Evolutionary conservation across 2,329 filamentous ascomycete genomes (phyloP).

Genomic region (Bipolaris zeicola): DNA sequence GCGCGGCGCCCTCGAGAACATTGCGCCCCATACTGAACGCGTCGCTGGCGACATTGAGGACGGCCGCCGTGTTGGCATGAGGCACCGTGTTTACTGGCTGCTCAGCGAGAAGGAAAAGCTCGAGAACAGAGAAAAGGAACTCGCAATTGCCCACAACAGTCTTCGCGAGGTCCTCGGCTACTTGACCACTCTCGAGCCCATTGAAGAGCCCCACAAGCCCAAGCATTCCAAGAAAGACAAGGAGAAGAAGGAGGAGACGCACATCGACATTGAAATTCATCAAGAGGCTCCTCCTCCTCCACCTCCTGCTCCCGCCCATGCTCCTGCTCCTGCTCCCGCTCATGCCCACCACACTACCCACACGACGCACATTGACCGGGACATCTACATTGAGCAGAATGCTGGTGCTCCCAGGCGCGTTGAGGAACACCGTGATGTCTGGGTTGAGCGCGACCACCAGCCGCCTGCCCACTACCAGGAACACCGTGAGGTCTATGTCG

Average conservation of each 20-base stretch:
- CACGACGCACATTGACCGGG: constrained; percentile 37
- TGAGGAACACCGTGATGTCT: constrained; percentile 41
- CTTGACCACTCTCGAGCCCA: constrained; percentile 43
- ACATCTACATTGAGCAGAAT: constrained; percentile 38
- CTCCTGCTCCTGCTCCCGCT: neutral
- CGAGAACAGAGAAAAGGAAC: constrained; percentile 46
- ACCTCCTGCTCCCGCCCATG: constrained; percentile 3
- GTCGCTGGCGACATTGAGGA: constrained; percentile 43
- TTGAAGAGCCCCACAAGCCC: constrained; percentile 28
- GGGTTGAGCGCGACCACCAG: constrained; percentile 36
- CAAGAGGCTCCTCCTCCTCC: constrained; percentile 25
- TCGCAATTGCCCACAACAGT: constrained; percentile 41
- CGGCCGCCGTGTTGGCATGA: constrained; percentile 44
- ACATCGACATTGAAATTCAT: constrained; percentile 42
- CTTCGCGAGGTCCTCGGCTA: constrained; percentile 45
- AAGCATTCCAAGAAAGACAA: constrained; percentile 12
- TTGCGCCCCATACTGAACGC: constrained; percentile 45
- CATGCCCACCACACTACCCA: constrained; percentile 15
- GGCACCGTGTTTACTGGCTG: constrained; percentile 47
- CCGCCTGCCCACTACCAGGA: constrained; percentile 29
- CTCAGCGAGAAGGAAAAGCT: constrained; percentile 50
- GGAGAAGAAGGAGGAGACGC: constrained; percentile 30
- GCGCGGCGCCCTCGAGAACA: constrained; percentile 46
- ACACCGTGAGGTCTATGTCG: constrained; percentile 35
- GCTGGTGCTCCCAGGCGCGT: constrained; percentile 26